Evolutionary conservation across 352 stramenopile species (phyloP), one percentile per base, ranked within the genome.

Genomic region (Phytophthora pistaciae): DNA sequence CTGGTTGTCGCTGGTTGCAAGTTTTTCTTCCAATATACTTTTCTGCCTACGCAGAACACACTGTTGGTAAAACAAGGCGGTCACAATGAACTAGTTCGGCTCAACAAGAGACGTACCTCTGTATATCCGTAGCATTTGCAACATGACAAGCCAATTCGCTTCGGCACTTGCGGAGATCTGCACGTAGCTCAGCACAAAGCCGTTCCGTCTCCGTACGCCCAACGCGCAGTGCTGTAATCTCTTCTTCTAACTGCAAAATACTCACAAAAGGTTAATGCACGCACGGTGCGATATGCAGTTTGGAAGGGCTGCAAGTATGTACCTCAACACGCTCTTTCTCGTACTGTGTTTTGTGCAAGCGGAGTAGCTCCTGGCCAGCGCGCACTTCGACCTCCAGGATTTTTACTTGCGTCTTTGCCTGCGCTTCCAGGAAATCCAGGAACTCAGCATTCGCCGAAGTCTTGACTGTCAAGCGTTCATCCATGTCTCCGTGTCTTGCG

Each of bases 351-450:
- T 87, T 88, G 49, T 90, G 82, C 8, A 92, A 52, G 0, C 84
- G 80, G 11, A 90, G 67, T 14, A 92, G 71, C 14, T 92, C 84
- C 59, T 91, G 79, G 0, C 84, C 82, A 3, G 84, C 84, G 8
- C 80, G 78, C 3, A 92, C 60, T 62, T 92, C 84, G 18, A 85
- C 79, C 56, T 92, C 77, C 3, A 92, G 74, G 33, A 92, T 82
- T 64, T 79, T 85, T 16, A 84, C 67, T 64, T 87, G 79, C 1
- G 74, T 83, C 18, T 73, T 79, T 5, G 74, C 52, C 31, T 83
- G 79, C 11, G 67, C 69, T 72, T 87, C 77, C 1, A 87, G 60
- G 13, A 87, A 87, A 58, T 81, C 62, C 13, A 87, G 64, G 61
- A 84, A 83, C 38, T 84, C 74, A 2, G 74, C 64, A 42, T 72